These are phyloP conservation scores for Trichoderma sp. DNA, from an alignment of 2,329 filamentous ascomycete species.

Conservation along the genomic window DNA sequence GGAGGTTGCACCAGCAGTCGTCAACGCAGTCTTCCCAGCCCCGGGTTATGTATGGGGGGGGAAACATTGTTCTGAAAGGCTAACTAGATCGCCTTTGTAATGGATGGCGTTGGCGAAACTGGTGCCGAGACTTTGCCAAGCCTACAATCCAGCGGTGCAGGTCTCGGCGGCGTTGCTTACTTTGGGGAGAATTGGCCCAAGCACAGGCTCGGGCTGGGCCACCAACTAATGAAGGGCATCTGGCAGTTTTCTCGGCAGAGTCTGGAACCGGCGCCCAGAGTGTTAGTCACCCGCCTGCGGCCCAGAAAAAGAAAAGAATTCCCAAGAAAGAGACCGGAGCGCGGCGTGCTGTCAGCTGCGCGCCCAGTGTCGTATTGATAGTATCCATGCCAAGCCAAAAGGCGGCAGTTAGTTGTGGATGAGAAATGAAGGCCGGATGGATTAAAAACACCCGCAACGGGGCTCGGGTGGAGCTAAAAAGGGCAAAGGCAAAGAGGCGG, in stretches of 20 bases:
- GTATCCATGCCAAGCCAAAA: constrained; percentile 19
- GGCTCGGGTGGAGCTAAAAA: constrained; percentile 4
- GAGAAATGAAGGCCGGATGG: constrained; percentile 11
- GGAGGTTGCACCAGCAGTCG: not conserved
- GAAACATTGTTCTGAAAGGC: not conserved
- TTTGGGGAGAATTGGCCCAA: constrained; percentile 6
- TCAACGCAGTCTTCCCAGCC: not conserved
- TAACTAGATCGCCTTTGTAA: constrained; percentile 13
- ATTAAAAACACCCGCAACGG: constrained; percentile 6
- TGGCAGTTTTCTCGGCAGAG: constrained; percentile 13
- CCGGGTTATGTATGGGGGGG: not conserved
- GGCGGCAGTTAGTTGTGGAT: constrained; percentile 21
- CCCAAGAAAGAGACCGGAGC: not conserved
- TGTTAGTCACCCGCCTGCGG: constrained; percentile 2
- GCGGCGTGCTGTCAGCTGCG: not conserved
- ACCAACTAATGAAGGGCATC: not conserved
- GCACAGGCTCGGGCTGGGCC: not conserved
- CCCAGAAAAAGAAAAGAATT: not conserved
- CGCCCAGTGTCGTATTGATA: not conserved
- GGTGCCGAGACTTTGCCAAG: constrained; percentile 27
- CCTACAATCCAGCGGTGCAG: constrained; percentile 22
- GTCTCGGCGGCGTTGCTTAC: constrained; percentile 26
- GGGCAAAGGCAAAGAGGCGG: not conserved
- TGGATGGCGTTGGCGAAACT: constrained; percentile 22
- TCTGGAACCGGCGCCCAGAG: constrained; percentile 14